phyloP scores from a whole-genome alignment of 768 basidiomycete species.

The Rubroboletus pulcherrimus region DNA sequence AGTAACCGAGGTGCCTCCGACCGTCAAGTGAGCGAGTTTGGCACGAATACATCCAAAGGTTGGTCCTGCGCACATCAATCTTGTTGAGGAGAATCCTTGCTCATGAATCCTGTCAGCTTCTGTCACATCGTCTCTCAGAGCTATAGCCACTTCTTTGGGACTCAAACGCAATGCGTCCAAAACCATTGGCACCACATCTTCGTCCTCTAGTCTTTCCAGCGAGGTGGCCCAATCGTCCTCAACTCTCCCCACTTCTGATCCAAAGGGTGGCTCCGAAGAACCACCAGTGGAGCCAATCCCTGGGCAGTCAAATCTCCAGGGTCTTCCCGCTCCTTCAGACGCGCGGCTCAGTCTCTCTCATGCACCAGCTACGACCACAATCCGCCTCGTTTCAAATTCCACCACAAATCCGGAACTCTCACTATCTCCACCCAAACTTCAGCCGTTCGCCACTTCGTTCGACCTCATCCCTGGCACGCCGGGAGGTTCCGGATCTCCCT shows the following conservation, averaged over 20 bases:
- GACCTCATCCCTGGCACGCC: slow-evolving; percentile 65
- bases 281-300: slow-evolving; percentile 48
- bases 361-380: slow-evolving; percentile 43
- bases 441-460: slow-evolving; percentile 63
- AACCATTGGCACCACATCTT: slow-evolving; percentile 16
- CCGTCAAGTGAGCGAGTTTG: slow-evolving; percentile 62
- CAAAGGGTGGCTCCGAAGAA: slow-evolving; percentile 14
- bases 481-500: slow-evolving; percentile 12
- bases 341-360: slow-evolving; percentile 60
- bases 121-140: slow-evolving; percentile 72
- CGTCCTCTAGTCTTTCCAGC: slow-evolving; percentile 30
- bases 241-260: slow-evolving; percentile 29
- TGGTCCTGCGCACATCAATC: slow-evolving; percentile 18
- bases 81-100: neutral
- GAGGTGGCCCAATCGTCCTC: slow-evolving; percentile 21
- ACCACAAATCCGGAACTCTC: slow-evolving; percentile 18
- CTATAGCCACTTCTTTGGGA: slow-evolving; percentile 71
- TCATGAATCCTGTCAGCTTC: slow-evolving; percentile 38
- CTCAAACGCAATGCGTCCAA: slow-evolving; percentile 48
- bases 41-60: slow-evolving; percentile 65
- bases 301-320: slow-evolving; percentile 54
- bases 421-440: slow-evolving; percentile 56
- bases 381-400: slow-evolving; percentile 41
- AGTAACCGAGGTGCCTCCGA: slow-evolving; percentile 41
- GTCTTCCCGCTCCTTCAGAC: slow-evolving; percentile 55